Base-by-base conservation (phyloP, 768 basidiomycete genomes). In the Fomitopsis serialis region DNA sequence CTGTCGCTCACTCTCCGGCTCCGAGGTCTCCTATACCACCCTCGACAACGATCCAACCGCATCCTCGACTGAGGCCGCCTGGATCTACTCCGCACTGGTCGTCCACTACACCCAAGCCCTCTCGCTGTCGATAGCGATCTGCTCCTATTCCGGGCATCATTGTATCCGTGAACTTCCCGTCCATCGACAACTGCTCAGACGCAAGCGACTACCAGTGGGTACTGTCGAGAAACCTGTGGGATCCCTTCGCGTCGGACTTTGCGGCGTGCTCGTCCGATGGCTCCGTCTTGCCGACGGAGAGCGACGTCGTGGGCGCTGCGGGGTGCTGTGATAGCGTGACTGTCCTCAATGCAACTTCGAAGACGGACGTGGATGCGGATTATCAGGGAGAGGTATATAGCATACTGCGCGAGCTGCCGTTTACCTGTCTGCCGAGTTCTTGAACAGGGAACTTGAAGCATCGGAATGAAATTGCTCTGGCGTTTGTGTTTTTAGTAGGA, bases 21-120 rank as follows among this genome's bases (percentile, higher is more conserved):
- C 72, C 0, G 68, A 73, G 49, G 74, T 78, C 11, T 79, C 78
- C 2, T 81, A 74, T 65, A 81, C 78, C 23, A 78, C 77, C 17
- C 76, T 80, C 56, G 56, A 62, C 15, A 63, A 64, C 8, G 53
- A 68, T 23, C 68, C 74, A 2, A 67, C 59, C 24, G 63, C 73
- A 5, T 42, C 66, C 7, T 65, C 70, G 17, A 72, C 72, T 40
- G 52, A 62, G 23, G 68, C 75, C 10, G 74, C 78, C 9, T 57
- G 64, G 44, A 67, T 74, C 51, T 79, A 79, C 62, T 68, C 78
- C 21, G 54, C 67, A 17, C 74, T 80, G 42, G 68, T 72, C 46
- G 62, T 74, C 25, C 70, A 67, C 55, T 72, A 80, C 60, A 42
- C 51, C 19, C n/a, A 45, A 1, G 36, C 54, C 19, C 55, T 72